These are phyloP conservation scores for Astragalus glycyphyllos DNA, from an alignment of 306 rosid species.

Conservation along the genomic window DNA sequence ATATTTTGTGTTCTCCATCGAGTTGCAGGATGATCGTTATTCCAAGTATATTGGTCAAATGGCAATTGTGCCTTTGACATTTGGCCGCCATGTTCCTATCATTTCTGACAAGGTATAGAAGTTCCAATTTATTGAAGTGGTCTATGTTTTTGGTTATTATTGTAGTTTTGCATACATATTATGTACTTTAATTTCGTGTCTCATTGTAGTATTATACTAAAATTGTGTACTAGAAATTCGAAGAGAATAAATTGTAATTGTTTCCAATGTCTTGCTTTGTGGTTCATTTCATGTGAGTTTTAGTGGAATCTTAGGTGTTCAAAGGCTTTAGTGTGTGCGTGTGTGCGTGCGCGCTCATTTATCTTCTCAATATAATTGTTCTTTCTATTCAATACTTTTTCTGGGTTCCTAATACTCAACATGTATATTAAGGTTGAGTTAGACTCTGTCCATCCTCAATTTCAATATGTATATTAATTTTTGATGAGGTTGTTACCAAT, in stretches of 20 bases:
- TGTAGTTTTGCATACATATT: constrained; percentile 11
- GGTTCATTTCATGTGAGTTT: background rate
- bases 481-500: background rate
- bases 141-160: constrained; percentile 12
- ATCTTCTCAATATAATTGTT: too few species aligned
- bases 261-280: constrained; percentile 16
- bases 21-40: constrained; percentile 91
- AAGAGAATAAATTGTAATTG: constrained; percentile 1
- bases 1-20: constrained; percentile 32
- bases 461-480: background rate
- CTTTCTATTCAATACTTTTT: too few species aligned
- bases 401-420: background rate
- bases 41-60: constrained; percentile 74
- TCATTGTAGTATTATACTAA: constrained; percentile 19
- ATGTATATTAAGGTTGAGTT: background rate
- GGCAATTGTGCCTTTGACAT: constrained; percentile 96
- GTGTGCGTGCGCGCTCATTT: too few species aligned
- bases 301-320: background rate
- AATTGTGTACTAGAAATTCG: background rate
- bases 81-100: constrained; percentile 95
- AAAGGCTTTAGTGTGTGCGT: background rate
- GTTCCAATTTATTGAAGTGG: constrained; percentile 2
- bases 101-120: constrained; percentile 75
- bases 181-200: constrained; percentile 2
- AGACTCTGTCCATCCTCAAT: background rate